These are phyloP conservation scores for Aegilops speltoides DNA, from an alignment of 176 grass and related monocot species.

Conservation along the genomic window DNA sequence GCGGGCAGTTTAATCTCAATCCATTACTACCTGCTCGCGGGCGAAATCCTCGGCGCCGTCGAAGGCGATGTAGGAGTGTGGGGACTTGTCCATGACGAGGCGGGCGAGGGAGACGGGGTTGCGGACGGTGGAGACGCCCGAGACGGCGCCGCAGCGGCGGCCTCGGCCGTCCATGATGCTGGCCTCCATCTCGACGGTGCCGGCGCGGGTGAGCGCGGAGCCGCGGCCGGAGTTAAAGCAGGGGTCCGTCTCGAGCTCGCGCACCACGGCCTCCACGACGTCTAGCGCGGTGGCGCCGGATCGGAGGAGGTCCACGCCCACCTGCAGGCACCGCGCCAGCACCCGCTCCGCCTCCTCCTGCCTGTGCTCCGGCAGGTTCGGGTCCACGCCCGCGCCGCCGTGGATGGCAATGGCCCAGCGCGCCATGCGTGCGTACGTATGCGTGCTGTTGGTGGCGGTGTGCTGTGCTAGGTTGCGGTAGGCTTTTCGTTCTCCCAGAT, in stretches of 20 bases:
- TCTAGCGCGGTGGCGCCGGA: conserved; percentile 38
- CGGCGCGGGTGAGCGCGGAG: conserved; percentile 69
- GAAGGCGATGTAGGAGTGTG: conserved; percentile 95
- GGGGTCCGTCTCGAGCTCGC: conserved; percentile 80
- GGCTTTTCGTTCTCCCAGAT: too few species aligned
- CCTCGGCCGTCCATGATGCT: conserved; percentile 94
- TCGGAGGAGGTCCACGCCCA: conserved; percentile 52
- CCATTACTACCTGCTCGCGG: conserved; percentile 67
- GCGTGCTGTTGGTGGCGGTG: neutral
- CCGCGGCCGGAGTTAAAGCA: conserved; percentile 88
- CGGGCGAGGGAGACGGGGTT: conserved; percentile 88
- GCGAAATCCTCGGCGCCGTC: conserved; percentile 86
- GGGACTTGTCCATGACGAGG: conserved; percentile 81
- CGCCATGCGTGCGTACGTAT: too few species aligned
- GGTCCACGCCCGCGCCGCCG: conserved; percentile 89
- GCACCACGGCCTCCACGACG: conserved; percentile 83
- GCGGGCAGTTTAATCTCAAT: neutral
- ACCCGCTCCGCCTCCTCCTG: conserved; percentile 82
- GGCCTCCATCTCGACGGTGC: conserved; percentile 97
- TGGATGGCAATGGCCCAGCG: conserved; percentile 90
- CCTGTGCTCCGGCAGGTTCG: conserved; percentile 55
- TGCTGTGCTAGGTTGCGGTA: too few species aligned
- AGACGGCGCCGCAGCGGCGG: conserved; percentile 83
- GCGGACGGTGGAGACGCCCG: conserved; percentile 79
- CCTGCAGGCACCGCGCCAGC: conserved; percentile 68